Percentiles rank a stretch among this genome's conserved stretches.
These are phyloP conservation scores for Poronia punctata DNA, from an alignment of 495 filamentous ascomycete genomes.

Conservation along the genomic window DNA sequence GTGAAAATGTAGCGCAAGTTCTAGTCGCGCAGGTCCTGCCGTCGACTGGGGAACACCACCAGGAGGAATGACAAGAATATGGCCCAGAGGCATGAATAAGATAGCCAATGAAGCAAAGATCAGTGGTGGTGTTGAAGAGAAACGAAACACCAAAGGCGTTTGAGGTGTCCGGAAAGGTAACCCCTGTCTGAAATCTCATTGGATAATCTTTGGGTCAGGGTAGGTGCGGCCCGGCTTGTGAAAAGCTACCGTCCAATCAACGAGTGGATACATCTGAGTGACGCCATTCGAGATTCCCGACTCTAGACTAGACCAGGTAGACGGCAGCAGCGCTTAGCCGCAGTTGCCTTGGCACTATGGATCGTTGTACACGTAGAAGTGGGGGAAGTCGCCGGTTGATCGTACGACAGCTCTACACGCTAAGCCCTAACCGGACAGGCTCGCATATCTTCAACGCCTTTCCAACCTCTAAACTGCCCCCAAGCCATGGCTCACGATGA, in stretches of 20 bases:
- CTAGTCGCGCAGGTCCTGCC: too few species aligned
- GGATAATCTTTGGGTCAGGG: not conserved
- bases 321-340: not conserved
- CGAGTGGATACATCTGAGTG: not conserved
- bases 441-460: too few species aligned
- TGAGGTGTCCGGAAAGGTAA: slow-evolving; percentile 16
- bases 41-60: too few species aligned
- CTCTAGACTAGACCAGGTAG: not conserved
- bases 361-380: too few species aligned
- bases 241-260: not conserved
- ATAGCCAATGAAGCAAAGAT: slow-evolving; percentile 14
- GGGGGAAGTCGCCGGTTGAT: too few species aligned
- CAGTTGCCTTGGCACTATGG: not conserved
- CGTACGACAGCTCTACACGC: too few species aligned
- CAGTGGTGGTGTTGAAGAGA: slow-evolving; percentile 14
- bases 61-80: too few species aligned
- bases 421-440: too few species aligned
- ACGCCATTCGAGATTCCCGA: not conserved
- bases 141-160: slow-evolving; percentile 24
- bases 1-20: too few species aligned
- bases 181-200: slow-evolving; percentile 14
- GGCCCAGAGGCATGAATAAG: not conserved
- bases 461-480: too few species aligned
- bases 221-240: not conserved
- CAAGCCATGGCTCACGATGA: too few species aligned